Conservation (phyloP, 768 basidiomycete genomes). For the Lactarius hatsudake region DNA sequence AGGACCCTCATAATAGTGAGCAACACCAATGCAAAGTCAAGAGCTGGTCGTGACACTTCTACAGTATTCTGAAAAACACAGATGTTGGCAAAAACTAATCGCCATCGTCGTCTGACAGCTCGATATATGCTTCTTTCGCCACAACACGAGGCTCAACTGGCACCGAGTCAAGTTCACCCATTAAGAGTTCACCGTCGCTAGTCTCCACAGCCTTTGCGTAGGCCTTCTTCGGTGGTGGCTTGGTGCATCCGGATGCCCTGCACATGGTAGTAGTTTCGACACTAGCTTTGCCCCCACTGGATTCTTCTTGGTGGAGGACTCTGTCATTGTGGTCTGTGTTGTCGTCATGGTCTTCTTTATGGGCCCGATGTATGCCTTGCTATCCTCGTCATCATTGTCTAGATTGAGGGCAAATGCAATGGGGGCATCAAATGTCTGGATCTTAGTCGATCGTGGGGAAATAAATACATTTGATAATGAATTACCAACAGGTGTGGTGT, state of each 20-base stretch:
- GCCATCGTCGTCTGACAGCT: no score
- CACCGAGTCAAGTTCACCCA: conserved; percentile 42
- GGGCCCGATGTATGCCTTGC: conserved; percentile 40
- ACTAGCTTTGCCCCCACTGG: conserved; percentile 11
- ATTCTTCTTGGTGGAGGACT: conserved; percentile 58
- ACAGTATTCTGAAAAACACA: no score
- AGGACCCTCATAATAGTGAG: no score
- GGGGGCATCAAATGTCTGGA: no score
- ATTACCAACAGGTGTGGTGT: no score
- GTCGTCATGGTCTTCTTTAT: conserved; percentile 51
- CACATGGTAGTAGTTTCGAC: conserved; percentile 29
- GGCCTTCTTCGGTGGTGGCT: conserved; percentile 30
- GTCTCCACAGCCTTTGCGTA: conserved; percentile 33
- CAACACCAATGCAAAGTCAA: no score
- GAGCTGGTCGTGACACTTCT: no score
- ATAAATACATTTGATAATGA: no score
- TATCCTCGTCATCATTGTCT: conserved; percentile 12
- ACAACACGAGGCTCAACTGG: conserved; percentile 40
- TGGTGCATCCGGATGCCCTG: conserved; percentile 59
- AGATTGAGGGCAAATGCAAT: background rate
- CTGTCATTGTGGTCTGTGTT: conserved; percentile 44
- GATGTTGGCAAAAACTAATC: no score
- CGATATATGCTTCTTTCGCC: no score
- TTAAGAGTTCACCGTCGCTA: conserved; percentile 45
- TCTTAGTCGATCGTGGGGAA: no score